Base-by-base conservation (phyloP, 1,139 yeast species). In the Hansenula lynferdii region DNA sequence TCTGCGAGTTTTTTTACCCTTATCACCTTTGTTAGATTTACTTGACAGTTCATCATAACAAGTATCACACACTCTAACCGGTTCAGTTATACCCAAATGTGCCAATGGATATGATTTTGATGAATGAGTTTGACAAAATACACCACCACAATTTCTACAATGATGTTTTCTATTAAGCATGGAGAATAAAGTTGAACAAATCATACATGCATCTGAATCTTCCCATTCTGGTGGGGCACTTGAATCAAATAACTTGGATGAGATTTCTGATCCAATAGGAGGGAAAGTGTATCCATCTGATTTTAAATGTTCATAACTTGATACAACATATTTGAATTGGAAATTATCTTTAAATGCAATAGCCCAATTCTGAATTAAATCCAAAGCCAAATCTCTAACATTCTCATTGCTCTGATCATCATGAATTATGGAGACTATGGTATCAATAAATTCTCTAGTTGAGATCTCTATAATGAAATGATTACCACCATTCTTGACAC, bases 141-240 rank as follows among this genome's bases (percentile, higher is more conserved):
- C 96, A 1, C 97, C 97, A 20, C 99, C 99, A 63, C 99, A 92
- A 37, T 95, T 85, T 40, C 98, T 73, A 58, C 98, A 92, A 62
- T 92, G 98, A 60, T 92, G 99, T 57, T 92, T 89, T 53, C 99
- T 72, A 58, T 86, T 89, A 48, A 90, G 68, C 61, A 90, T 75
- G 2, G 94, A 71, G 54, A 92, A 92, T 12, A 82, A 67, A 27
- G 72, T 77, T 39, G 95, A 89, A 53, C 97, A 87, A 42, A 86
- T 80, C 97, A 94, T 90, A 60, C 99, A 92, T 11, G 86, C 87
- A 53, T 89, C 96, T 15, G 89, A 82, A 55, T 94, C 98, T 19
- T 85, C 81, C 99, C 99, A 92, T 53, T 90, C 97, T 0, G 98
- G 98, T 4, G 99, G 97, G 6, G 92, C 90, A 44, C 81, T 85